These are phyloP conservation scores for Populus tomentosa DNA, from an alignment of 441 rosid species.

Conservation along the genomic window DNA sequence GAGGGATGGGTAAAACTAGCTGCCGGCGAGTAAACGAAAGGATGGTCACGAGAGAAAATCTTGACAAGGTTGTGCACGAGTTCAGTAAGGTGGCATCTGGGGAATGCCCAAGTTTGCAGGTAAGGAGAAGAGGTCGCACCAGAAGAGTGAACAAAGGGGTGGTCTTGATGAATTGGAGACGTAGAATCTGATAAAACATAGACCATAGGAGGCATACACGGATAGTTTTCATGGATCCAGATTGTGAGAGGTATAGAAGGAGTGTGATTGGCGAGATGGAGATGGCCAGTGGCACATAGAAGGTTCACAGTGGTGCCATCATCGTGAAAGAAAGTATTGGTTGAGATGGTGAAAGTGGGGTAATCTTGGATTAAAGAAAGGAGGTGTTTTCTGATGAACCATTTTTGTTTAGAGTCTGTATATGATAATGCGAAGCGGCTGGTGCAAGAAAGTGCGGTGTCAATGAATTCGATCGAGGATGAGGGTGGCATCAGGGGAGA, in stretches of 20 bases:
- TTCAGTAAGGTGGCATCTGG: conserved; percentile 33
- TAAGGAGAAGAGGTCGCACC: conserved; percentile 41
- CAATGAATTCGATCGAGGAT: conserved; percentile 40
- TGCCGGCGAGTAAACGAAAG: conserved; percentile 18
- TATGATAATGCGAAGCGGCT: conserved; percentile 42
- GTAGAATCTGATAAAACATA: conserved; percentile 23
- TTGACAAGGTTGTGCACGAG: conserved; percentile 42
- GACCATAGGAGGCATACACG: conserved; percentile 45
- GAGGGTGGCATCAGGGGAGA: conserved; percentile 33
- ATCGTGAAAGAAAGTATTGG: conserved; percentile 41
- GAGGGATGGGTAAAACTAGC: conserved; percentile 22
- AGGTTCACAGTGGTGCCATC: conserved; percentile 51
- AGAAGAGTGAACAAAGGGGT: conserved; percentile 47
- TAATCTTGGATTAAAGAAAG: conserved; percentile 39
- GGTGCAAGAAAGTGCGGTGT: conserved; percentile 38
- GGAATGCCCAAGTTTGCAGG: conserved; percentile 45
- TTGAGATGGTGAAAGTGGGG: conserved; percentile 36
- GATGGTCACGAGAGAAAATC: conserved; percentile 46
- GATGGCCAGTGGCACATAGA: conserved; percentile 32
- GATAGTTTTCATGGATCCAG: conserved; percentile 62
- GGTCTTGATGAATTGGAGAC: conserved; percentile 29
- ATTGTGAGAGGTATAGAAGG: conserved; percentile 42
- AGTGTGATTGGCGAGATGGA: conserved; percentile 25
- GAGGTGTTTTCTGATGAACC: conserved; percentile 49
- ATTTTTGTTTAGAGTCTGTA: conserved; percentile 48